Conservation (phyloP, 345 rosid species). For the Salix koriyanagi region DNA sequence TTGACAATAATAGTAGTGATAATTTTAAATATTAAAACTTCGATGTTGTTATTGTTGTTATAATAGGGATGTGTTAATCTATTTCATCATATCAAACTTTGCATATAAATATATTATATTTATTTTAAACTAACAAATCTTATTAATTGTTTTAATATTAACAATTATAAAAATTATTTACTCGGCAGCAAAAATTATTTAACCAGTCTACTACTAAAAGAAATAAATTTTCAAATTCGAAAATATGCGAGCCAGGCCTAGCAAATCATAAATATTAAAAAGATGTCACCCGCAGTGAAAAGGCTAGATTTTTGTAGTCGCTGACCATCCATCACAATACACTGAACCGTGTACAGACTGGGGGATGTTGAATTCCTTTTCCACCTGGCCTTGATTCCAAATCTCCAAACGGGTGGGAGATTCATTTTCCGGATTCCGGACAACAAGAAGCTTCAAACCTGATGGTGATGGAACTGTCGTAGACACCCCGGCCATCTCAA, state of each 20-base stretch:
- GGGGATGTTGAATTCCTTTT: slow-evolving; percentile 74
- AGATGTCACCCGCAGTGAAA: neutral
- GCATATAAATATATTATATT: no score
- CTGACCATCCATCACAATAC: slow-evolving; percentile 80
- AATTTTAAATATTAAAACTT: no score
- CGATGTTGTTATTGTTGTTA: no score
- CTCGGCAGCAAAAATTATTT: no score
- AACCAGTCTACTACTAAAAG: neutral
- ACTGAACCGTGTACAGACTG: slow-evolving; percentile 79
- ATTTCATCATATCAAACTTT: no score
- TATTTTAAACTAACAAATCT: no score
- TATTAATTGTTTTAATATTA: no score
- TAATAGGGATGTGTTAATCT: no score
- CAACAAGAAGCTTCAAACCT: slow-evolving; percentile 69
- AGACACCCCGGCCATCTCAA: slow-evolving; percentile 75
- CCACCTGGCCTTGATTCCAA: slow-evolving; percentile 72
- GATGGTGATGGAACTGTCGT: slow-evolving; percentile 74
- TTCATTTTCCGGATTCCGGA: slow-evolving; percentile 72
- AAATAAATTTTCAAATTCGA: neutral
- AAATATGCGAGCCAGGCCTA: neutral
- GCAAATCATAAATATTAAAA: neutral
- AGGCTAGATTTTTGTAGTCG: neutral
- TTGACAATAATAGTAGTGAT: no score
- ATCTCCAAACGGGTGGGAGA: slow-evolving; percentile 78
- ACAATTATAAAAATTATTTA: neutral